A percentile compares a stretch with the other conserved stretches of the same genome.
Evolutionary conservation across 139 green algal species (phyloP).

Genomic region (Picochlorum sp.): DNA sequence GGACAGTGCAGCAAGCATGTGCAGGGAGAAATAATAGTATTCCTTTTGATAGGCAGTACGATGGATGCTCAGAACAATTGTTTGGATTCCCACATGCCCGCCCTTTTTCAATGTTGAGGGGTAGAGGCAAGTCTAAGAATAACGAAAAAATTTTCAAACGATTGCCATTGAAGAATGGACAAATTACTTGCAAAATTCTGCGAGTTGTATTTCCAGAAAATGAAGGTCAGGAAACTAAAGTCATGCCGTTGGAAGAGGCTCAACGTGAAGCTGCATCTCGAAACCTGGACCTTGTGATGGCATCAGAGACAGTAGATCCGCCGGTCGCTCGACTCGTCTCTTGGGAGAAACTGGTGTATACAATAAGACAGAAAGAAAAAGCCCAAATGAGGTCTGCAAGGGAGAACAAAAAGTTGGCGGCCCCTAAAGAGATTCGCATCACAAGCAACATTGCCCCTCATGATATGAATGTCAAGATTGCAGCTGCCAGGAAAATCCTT

Average conservation of each 20-base stretch:
- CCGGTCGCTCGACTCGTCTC: conserved; percentile 9
- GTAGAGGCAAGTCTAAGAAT: too few relatives aligned
- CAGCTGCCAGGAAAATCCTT: conserved; percentile 7
- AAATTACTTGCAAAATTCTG: conserved; percentile 11
- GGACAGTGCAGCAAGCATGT: too few relatives aligned
- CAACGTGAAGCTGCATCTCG: not conserved
- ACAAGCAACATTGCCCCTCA: conserved; percentile 12
- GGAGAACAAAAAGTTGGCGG: not conserved
- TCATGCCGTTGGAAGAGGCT: not conserved
- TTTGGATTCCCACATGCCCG: too few relatives aligned
- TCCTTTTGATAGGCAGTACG: too few relatives aligned
- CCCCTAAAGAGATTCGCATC: conserved; percentile 16
- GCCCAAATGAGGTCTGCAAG: not conserved
- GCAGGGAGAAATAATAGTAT: too few relatives aligned
- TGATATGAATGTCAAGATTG: conserved; percentile 18
- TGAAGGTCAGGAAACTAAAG: not conserved
- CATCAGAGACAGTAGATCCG: not conserved
- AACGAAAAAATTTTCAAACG: too few relatives aligned
- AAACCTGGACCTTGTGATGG: conserved; percentile 11
- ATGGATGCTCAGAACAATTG: too few relatives aligned
- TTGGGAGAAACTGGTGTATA: conserved; percentile 21
- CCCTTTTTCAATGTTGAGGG: too few relatives aligned
- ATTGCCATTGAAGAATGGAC: conserved; percentile 5
- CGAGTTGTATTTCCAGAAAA: conserved; percentile 12
- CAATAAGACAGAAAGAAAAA: conserved; percentile 14